Conservation (phyloP, 306 rosid species). For the Ormosia semicastrata region DNA sequence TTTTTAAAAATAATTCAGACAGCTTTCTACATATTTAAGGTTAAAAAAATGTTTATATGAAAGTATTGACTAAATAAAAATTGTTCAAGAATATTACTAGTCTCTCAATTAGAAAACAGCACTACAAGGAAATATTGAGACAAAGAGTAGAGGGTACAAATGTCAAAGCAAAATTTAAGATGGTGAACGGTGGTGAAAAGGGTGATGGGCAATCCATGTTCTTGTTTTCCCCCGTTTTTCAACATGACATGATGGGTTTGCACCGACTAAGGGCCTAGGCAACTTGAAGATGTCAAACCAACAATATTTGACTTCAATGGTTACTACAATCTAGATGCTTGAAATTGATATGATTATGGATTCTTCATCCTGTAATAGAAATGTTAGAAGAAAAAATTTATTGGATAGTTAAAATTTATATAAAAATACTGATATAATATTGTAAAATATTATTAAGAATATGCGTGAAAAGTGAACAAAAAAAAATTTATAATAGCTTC, state of each 20-base stretch:
- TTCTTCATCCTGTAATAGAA: neutral
- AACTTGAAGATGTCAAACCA: neutral
- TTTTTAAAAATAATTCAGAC: too few relatives aligned
- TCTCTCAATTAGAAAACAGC: conserved; percentile 13
- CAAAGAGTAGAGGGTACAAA: neutral
- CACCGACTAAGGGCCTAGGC: neutral
- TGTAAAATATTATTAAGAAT: too few relatives aligned
- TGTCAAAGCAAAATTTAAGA: conserved; percentile 7
- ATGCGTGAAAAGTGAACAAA: too few relatives aligned
- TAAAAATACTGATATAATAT: neutral
- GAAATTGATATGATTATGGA: neutral
- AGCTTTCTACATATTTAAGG: too few relatives aligned
- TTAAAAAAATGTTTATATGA: too few relatives aligned
- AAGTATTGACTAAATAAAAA: too few relatives aligned
- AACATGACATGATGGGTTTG: conserved; percentile 1
- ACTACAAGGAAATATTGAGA: neutral
- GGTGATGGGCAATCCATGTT: neutral
- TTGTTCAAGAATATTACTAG: neutral
- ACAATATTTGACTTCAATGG: neutral
- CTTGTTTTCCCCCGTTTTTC: neutral
- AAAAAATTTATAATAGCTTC: too few relatives aligned
- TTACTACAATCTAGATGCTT: neutral
- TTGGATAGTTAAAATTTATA: neutral
- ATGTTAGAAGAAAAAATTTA: neutral
- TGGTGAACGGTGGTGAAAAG: neutral